Evolutionary conservation across 225 moss, liverwort and hornwort genomes (phyloP), one percentile per base, ranked within the genome.

Genomic region (Sphagnum contortum): DNA sequence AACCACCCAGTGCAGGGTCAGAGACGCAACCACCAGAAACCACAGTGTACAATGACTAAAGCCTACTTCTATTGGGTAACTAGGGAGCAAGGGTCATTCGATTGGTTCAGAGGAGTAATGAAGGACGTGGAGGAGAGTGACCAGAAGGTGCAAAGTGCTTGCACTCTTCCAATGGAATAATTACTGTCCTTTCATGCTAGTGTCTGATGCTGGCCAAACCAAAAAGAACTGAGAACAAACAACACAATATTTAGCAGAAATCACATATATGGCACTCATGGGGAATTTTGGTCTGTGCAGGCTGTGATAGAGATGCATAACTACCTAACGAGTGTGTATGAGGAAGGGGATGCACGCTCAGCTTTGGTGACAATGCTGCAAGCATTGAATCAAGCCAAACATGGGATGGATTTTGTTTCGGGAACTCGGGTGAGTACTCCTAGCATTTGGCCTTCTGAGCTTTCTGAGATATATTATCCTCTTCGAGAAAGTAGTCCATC

Each of bases 31-130:
- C 74, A 82, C 71, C 64, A 77, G 60, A 88, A 80, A 66, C 79
- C 83, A 11, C 57, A 59, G 49, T 71, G 62, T 44, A 74, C 87
- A 29, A 29, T 29, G 1, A 87, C 87, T 6, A 91, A 92, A 51
- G 96, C 96, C 0, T 98, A 98, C 68, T 98, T 98, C 63, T 98
- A 93, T 59, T 98, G 96, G 96, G 90, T 98, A 44, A 98, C 96
- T 3, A 67, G 96, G 45, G 96, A 98, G 70, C 96, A 98, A 76
- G 93, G 87, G 29, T 93, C 92, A 9, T 98, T 98, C 46, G 96
- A 98, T 48, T 98, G 96, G 96, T 98, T 98, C 68, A 79, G 92
- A 13, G 92, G 92, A 10, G 93, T 98, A 5, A 93, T 98, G 93
- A 81, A 85, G 57, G 93, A 93, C 55, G 83, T 98, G 0, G 96